Percentiles rank a stretch among this genome's conserved stretches.
These are phyloP conservation scores for Rhododendron williamsianum DNA, from an alignment of 148 eudicot genomes.

Conservation along the genomic window DNA sequence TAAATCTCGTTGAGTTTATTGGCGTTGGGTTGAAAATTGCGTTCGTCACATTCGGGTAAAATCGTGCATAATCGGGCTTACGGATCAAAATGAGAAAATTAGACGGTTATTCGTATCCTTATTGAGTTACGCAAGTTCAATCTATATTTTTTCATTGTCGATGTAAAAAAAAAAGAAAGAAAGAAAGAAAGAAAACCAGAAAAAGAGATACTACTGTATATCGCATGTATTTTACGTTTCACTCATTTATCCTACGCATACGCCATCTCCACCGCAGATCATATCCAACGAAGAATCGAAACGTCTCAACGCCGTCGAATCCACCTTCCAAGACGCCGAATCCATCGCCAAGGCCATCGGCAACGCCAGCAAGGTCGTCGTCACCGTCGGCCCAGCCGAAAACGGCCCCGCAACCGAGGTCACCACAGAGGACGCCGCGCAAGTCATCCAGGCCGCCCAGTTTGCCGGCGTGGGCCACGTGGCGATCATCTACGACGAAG, in stretches of 20 bases:
- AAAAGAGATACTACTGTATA: too few relatives aligned
- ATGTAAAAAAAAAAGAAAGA: too few relatives aligned
- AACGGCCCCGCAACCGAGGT: conserved; percentile 60
- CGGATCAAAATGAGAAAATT: too few relatives aligned
- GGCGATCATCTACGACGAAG: conserved; percentile 56
- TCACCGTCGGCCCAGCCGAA: conserved; percentile 69
- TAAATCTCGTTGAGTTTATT: too few relatives aligned
- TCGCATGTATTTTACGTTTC: too few relatives aligned
- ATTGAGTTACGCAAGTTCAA: too few relatives aligned
- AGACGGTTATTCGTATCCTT: too few relatives aligned
- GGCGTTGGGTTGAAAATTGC: too few relatives aligned
- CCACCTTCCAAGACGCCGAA: conserved; percentile 63
- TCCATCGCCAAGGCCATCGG: conserved; percentile 91
- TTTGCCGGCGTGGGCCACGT: conserved; percentile 81
- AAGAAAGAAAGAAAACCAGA: too few relatives aligned
- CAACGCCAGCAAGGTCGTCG: conserved; percentile 81
- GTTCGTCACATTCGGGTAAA: too few relatives aligned
- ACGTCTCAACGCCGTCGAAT: conserved; percentile 87
- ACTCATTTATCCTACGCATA: neutral
- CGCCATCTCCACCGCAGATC: conserved; percentile 42
- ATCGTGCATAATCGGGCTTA: too few relatives aligned
- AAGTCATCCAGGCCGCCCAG: conserved; percentile 71
- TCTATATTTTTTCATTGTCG: too few relatives aligned
- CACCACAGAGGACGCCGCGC: conserved; percentile 54
- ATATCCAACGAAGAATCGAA: conserved; percentile 77